Conservation (phyloP, 352 stramenopile species). For the Phytophthora citrophthora region DNA sequence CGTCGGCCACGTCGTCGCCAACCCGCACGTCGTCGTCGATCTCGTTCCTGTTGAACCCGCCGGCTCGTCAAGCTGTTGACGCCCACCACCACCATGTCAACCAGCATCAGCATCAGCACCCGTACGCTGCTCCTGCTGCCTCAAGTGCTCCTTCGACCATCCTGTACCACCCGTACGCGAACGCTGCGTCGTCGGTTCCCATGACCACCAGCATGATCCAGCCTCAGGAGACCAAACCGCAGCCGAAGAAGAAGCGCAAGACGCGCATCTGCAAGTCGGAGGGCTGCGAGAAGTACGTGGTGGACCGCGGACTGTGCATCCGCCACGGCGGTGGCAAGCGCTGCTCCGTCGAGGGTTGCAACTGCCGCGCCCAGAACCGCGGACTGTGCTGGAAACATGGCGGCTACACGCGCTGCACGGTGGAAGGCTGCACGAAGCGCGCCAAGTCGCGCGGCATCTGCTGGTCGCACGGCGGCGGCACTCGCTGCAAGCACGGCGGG, state of each 20-base stretch:
- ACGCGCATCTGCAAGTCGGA: conserved; percentile 51
- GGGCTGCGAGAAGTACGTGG: conserved; percentile 63
- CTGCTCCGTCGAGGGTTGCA: conserved; percentile 63
- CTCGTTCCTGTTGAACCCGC: conserved; percentile 45
- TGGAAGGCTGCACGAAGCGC: conserved; percentile 62
- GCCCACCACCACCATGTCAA: conserved; percentile 8
- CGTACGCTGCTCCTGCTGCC: conserved; percentile 4
- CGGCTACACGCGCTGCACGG: conserved; percentile 57
- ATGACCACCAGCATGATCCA: conserved; percentile 18
- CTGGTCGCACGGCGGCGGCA: conserved; percentile 85
- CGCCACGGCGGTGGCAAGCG: conserved; percentile 85
- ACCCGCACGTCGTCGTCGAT: conserved; percentile 33
- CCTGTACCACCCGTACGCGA: conserved; percentile 37
- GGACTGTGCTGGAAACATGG: conserved; percentile 50
- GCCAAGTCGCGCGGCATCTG: conserved; percentile 84
- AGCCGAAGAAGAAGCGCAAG: conserved; percentile 49
- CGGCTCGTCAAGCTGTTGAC: conserved; percentile 8
- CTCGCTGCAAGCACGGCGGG: conserved; percentile 52
- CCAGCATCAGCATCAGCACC: conserved; percentile 15
- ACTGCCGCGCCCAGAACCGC: conserved; percentile 61
- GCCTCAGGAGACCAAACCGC: conserved; percentile 14
- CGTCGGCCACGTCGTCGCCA: conserved; percentile 23
- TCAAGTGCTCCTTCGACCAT: conserved; percentile 18
- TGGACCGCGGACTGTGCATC: conserved; percentile 73
- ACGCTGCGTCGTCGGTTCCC: conserved; percentile 4